These are phyloP conservation scores for Penicillium sp. DNA, from an alignment of 2,329 filamentous ascomycete species.

Conservation along the genomic window DNA sequence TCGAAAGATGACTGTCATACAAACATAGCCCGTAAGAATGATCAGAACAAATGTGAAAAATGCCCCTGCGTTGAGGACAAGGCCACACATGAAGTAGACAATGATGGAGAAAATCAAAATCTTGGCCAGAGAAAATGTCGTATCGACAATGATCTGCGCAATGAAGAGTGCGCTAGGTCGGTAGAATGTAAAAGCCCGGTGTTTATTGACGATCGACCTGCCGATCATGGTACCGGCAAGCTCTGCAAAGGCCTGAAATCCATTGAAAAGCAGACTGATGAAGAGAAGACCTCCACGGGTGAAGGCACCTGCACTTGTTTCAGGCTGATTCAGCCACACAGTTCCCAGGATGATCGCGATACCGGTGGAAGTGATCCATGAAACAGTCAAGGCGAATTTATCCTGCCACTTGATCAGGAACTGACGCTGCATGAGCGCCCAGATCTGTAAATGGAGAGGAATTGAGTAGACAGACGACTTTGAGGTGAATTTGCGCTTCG, in stretches of 20 bases:
- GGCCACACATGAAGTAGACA: constrained; percentile 71
- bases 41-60: constrained; percentile 74
- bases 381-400: constrained; percentile 66
- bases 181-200: constrained; percentile 76
- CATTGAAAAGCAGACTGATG: constrained; percentile 73
- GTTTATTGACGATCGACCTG: constrained; percentile 73
- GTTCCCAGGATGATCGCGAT: constrained; percentile 75
- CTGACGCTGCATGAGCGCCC: constrained; percentile 76
- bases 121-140: constrained; percentile 63
- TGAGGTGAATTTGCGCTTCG: constrained; percentile 66
- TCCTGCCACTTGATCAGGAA: constrained; percentile 84
- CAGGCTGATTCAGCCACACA: constrained; percentile 65
- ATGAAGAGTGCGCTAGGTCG: constrained; percentile 77
- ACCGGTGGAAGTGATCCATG: constrained; percentile 64
- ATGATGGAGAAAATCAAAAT: constrained; percentile 69
- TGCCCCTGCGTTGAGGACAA: constrained; percentile 63
- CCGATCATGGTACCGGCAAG: constrained; percentile 69
- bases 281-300: constrained; percentile 77
- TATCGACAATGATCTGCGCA: constrained; percentile 73
- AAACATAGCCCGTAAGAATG: constrained; percentile 61
- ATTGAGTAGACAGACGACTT: constrained; percentile 75
- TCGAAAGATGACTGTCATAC: constrained; percentile 72
- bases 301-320: constrained; percentile 64
- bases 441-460: constrained; percentile 75
- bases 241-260: constrained; percentile 80